These are phyloP conservation scores for Tripterygium wilfordii DNA, from an alignment of 177 flowering plant species.

Conservation along the genomic window DNA sequence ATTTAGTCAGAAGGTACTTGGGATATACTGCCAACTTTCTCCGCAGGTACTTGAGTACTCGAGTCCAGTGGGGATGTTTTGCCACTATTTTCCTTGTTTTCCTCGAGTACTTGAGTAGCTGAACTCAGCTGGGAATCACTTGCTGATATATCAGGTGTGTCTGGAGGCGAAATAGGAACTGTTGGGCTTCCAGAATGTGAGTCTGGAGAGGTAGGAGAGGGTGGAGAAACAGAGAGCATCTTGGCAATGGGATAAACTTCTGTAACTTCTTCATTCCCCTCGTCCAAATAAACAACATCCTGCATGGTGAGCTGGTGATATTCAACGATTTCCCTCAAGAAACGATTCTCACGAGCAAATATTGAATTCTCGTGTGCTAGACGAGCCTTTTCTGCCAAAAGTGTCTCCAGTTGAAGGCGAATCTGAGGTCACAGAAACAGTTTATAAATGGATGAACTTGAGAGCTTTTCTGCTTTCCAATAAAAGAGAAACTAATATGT, in stretches of 20 bases:
- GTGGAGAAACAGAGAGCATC: constrained; percentile 30
- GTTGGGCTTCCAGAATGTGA: constrained; percentile 17
- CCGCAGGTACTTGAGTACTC: too few relatives aligned
- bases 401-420: constrained; percentile 89
- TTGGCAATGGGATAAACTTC: constrained; percentile 48
- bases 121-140: constrained; percentile 8
- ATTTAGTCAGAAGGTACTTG: constrained; percentile 5
- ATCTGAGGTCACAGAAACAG: constrained; percentile 40
- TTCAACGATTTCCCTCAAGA: constrained; percentile 86
- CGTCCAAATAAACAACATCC: constrained; percentile 85
- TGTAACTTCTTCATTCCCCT: constrained; percentile 78
- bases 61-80: too few relatives aligned
- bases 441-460: not conserved
- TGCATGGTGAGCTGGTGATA: constrained; percentile 98
- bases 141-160: constrained; percentile 1
- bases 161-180: constrained; percentile 6
- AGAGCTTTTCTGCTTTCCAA: too few relatives aligned
- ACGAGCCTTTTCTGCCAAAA: constrained; percentile 89
- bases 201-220: constrained; percentile 27
- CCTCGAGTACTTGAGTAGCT: constrained; percentile 3
- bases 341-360: constrained; percentile 86
- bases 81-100: too few relatives aligned
- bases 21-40: too few relatives aligned
- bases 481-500: too few relatives aligned
- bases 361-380: constrained; percentile 79